A percentile compares a stretch with the other conserved stretches of the same genome.
These are phyloP conservation scores for Sporothrix globosa DNA, from an alignment of 2,329 filamentous ascomycete species.

Conservation along the genomic window DNA sequence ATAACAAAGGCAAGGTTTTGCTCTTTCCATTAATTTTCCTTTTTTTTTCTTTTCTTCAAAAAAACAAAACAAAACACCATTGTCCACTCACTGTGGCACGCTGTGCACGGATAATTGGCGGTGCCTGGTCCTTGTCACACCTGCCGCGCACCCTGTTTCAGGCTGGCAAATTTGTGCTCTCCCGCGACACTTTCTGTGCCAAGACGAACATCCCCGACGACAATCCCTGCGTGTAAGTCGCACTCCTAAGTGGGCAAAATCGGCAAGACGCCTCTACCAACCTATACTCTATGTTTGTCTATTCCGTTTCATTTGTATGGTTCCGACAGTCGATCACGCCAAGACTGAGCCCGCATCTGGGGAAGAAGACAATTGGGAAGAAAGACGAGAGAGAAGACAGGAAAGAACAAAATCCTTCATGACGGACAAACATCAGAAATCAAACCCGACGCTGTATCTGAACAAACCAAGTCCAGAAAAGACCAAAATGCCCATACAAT, in stretches of 20 bases:
- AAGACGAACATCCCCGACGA: conserved; percentile 21
- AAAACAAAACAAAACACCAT: not conserved
- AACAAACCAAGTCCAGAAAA: not conserved
- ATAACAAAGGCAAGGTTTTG: not conserved
- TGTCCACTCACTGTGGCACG: not conserved
- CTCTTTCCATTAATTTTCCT: not conserved
- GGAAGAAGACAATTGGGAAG: not conserved
- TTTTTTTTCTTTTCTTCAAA: not conserved
- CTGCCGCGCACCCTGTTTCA: conserved; percentile 25
- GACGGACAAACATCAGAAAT: not conserved
- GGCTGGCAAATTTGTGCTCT: too few species aligned
- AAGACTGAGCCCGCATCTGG: conserved; percentile 13
- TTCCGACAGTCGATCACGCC: conserved; percentile 27
- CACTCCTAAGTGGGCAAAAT: not conserved
- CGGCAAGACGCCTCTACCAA: not conserved
- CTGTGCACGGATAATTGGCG: conserved; percentile 14
- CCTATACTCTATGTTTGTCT: not conserved
- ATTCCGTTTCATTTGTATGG: conserved; percentile 11
- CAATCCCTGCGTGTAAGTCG: conserved; percentile 18
- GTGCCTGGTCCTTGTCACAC: conserved; percentile 13
- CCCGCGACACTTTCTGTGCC: conserved; percentile 28
- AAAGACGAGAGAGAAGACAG: not conserved
- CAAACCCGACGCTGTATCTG: not conserved
- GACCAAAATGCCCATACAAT: not conserved
- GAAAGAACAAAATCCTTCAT: not conserved